phyloP scores from a whole-genome alignment of 176 grass and related monocot species.

The Hordeum marinum region DNA sequence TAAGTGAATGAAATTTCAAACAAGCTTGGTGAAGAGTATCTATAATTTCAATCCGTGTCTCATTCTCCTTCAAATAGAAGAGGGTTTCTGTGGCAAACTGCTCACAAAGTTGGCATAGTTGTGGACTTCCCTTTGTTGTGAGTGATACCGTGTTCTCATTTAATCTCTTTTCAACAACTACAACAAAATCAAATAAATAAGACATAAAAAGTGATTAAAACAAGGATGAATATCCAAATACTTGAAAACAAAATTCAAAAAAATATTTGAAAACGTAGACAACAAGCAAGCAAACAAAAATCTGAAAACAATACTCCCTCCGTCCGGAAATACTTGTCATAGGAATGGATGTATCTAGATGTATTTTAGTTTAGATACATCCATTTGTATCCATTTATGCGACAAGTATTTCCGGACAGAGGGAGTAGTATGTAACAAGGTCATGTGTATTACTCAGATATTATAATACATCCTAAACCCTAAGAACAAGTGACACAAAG shows the following conservation, averaged over 20 bases:
- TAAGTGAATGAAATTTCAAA: slow-evolving; percentile 41
- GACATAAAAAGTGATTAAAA: background rate
- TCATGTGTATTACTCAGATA: background rate
- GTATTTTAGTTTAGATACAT: too few relatives aligned
- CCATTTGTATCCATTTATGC: too few relatives aligned
- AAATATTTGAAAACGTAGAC: background rate
- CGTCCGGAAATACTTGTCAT: too few relatives aligned
- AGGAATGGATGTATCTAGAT: too few relatives aligned
- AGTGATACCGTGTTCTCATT: slow-evolving; percentile 2
- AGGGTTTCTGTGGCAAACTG: slow-evolving; percentile 55
- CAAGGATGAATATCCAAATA: slow-evolving; percentile 13
- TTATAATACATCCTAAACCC: background rate
- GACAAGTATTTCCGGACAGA: too few relatives aligned
- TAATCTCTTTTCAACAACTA: slow-evolving; percentile 36
- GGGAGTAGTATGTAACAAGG: background rate
- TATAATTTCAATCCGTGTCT: slow-evolving; percentile 58
- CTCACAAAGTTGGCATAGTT: slow-evolving; percentile 63
- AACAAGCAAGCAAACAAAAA: background rate
- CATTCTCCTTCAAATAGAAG: slow-evolving; percentile 58
- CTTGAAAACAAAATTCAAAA: background rate
- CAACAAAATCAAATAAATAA: slow-evolving; percentile 18
- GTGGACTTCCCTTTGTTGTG: slow-evolving; percentile 29
- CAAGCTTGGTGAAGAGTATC: slow-evolving; percentile 54
- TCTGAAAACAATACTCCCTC: background rate
- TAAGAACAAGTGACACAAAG: background rate